Conservation (phyloP, 2,329 filamentous ascomycete species). For the Capronia coronata region DNA sequence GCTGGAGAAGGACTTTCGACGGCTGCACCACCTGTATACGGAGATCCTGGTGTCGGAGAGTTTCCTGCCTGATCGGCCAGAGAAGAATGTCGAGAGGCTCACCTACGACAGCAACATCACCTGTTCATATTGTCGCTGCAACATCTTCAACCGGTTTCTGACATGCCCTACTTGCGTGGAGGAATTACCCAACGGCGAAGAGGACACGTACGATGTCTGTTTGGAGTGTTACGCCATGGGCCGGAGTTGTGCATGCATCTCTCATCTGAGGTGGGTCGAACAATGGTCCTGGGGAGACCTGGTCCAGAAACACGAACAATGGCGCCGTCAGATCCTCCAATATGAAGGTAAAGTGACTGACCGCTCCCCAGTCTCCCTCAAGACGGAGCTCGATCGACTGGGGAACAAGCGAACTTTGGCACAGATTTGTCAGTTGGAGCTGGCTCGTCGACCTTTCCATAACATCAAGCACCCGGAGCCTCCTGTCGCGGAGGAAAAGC, state of each 20-base stretch:
- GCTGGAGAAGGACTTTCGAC: slow-evolving; percentile 74
- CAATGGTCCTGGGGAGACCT: slow-evolving; percentile 84
- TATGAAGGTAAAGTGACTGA: slow-evolving; percentile 63
- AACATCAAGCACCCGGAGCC: slow-evolving; percentile 62
- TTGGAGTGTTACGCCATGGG: slow-evolving; percentile 99
- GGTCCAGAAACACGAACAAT: slow-evolving; percentile 68
- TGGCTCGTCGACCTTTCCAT: slow-evolving; percentile 71
- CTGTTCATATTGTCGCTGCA: slow-evolving; percentile 90
- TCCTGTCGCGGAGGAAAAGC: slow-evolving; percentile 36
- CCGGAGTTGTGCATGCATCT: slow-evolving; percentile 82
- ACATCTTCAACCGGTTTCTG: slow-evolving; percentile 95
- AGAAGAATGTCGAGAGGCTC: slow-evolving; percentile 65
- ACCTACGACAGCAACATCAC: slow-evolving; percentile 86
- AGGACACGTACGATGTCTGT: slow-evolving; percentile 88
- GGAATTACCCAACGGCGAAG: slow-evolving; percentile 60
- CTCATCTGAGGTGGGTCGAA: slow-evolving; percentile 81
- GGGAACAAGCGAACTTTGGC: slow-evolving; percentile 70
- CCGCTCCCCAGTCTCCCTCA: slow-evolving; percentile 62
- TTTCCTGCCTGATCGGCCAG: slow-evolving; percentile 58
- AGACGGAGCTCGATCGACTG: slow-evolving; percentile 59
- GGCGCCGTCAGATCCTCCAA: slow-evolving; percentile 70
- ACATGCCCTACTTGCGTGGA: slow-evolving; percentile 81
- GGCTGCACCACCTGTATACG: slow-evolving; percentile 70
- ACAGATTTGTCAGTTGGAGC: slow-evolving; percentile 87
- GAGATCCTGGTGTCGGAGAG: slow-evolving; percentile 77